Percentiles rank a stretch among this genome's conserved stretches.
Evolutionary conservation across 2,329 filamentous ascomycete species (phyloP).

Genomic region (Microdochium trichocladiopsis): DNA sequence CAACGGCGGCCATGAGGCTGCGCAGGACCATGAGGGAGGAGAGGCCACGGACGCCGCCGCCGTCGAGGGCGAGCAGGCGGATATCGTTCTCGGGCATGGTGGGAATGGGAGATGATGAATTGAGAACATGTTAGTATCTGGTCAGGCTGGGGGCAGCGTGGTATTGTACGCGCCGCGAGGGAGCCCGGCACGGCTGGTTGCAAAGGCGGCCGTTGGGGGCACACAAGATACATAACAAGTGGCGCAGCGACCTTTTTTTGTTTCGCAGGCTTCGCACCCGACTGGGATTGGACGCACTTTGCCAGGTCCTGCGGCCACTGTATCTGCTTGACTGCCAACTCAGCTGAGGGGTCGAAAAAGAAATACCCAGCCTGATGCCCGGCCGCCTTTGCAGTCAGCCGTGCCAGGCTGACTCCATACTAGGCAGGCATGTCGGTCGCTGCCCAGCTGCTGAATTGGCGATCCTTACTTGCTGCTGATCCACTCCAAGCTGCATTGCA

Average conservation of each 20-base stretch:
- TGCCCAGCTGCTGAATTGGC: background rate
- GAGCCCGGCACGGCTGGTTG: background rate
- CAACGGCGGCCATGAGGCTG: slow-evolving; percentile 18
- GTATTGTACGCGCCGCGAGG: background rate
- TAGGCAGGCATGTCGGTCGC: background rate
- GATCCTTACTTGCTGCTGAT: background rate
- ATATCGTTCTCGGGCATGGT: slow-evolving; percentile 3
- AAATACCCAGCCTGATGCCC: background rate
- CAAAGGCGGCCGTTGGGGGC: background rate
- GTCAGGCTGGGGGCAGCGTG: background rate
- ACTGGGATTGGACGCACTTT: background rate
- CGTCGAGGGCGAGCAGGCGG: slow-evolving; percentile 19
- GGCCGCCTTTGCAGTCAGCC: background rate
- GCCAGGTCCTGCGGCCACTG: background rate
- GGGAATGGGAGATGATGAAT: background rate
- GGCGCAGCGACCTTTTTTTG: background rate
- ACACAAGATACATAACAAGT: background rate
- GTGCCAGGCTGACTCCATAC: background rate
- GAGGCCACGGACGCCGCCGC: slow-evolving; percentile 25
- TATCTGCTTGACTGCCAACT: background rate
- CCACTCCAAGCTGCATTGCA: background rate
- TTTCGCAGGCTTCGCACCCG: background rate
- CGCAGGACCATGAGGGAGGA: slow-evolving; percentile 24
- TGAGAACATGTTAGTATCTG: background rate
- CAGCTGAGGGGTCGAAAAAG: background rate